phyloP scores from a whole-genome alignment of 257 asterid species.

The Linaria vulgaris region DNA sequence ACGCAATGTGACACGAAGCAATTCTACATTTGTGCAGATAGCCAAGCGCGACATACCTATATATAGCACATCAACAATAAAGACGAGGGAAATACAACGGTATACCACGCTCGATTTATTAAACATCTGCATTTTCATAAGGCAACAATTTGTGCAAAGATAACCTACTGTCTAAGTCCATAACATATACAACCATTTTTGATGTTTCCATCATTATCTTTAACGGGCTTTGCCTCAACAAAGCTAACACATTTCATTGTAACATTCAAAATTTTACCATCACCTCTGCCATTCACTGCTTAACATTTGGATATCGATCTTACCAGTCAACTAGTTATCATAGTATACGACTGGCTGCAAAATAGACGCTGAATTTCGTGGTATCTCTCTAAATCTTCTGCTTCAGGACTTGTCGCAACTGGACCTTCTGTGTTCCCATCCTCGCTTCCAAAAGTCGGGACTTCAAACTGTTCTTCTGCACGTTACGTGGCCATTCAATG shows the following conservation, averaged over 20 bases:
- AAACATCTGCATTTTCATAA: neutral
- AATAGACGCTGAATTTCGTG: no score
- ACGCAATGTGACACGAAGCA: no score
- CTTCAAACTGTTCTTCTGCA: conserved; percentile 58
- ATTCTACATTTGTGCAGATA: no score
- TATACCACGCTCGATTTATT: neutral
- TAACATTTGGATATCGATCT: neutral
- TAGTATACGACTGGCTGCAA: no score
- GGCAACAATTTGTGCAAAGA: neutral
- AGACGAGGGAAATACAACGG: neutral
- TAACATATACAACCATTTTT: neutral
- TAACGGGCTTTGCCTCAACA: neutral
- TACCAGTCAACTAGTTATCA: neutral
- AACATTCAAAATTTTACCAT: neutral
- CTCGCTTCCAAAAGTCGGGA: conserved; percentile 63
- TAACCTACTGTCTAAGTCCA: neutral
- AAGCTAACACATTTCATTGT: neutral
- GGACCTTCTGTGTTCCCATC: conserved; percentile 56
- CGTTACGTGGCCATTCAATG: conserved; percentile 61
- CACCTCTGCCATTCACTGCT: no score
- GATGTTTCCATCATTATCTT: neutral
- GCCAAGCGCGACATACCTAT: no score
- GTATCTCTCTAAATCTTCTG: conserved; percentile 46
- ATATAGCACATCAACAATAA: no score
- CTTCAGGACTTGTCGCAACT: conserved; percentile 64